Percentiles rank a stretch among this genome's conserved stretches.
These are phyloP conservation scores for Begonia loranthoides DNA, from an alignment of 306 rosid genomes.

Conservation along the genomic window DNA sequence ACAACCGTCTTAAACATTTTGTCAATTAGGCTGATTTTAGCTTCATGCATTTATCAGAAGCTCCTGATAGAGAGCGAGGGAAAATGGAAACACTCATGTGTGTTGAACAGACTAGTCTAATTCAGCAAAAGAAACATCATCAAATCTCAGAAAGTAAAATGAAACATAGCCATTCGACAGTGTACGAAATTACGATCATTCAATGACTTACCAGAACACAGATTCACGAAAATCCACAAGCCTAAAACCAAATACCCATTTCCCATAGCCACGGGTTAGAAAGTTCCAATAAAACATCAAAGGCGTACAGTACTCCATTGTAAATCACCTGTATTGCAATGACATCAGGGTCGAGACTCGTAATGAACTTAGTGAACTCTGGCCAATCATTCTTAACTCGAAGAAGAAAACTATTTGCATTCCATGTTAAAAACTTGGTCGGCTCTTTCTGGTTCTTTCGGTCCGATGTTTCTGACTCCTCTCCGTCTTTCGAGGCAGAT, in stretches of 20 bases:
- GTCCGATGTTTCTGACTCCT: slow-evolving; percentile 5
- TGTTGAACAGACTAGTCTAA: no score
- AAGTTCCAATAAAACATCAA: background rate
- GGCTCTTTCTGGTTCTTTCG: slow-evolving; percentile 48
- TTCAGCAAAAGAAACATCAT: no score
- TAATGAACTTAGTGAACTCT: slow-evolving; percentile 41
- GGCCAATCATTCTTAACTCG: slow-evolving; percentile 76
- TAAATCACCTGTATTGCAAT: slow-evolving; percentile 65
- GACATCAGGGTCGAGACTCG: slow-evolving; percentile 68
- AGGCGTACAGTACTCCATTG: background rate
- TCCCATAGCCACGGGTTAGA: background rate
- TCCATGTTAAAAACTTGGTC: slow-evolving; percentile 78
- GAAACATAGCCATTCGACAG: background rate
- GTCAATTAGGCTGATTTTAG: no score
- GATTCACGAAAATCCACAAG: background rate
- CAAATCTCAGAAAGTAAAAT: background rate
- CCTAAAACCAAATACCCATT: background rate
- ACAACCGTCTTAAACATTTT: no score
- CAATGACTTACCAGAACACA: background rate
- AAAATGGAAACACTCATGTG: no score
- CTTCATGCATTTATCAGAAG: no score
- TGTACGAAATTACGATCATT: background rate
- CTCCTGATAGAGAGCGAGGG: no score
- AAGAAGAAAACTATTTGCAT: slow-evolving; percentile 83
- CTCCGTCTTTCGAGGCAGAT: slow-evolving; percentile 19